Evolutionary conservation across 2,329 filamentous ascomycete species (phyloP).

Genomic region (Knufia petricola): DNA sequence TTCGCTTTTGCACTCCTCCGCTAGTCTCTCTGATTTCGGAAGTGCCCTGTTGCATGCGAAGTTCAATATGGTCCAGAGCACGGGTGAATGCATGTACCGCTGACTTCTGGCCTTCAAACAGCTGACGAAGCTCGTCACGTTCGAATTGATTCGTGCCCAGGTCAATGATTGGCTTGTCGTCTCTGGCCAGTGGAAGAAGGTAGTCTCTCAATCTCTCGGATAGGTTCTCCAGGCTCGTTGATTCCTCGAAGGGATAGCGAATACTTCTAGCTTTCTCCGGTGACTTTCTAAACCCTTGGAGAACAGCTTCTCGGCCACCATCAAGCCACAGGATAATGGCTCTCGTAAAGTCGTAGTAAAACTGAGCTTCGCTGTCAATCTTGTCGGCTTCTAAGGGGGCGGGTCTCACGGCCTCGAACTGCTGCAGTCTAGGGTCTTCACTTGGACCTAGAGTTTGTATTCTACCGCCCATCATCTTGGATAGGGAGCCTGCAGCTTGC

Average conservation of each 20-base stretch:
- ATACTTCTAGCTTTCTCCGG: slow-evolving; percentile 31
- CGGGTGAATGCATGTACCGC: slow-evolving; percentile 49
- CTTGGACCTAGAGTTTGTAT: slow-evolving; percentile 36
- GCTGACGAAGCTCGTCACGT: slow-evolving; percentile 41
- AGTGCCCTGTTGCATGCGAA: slow-evolving; percentile 38
- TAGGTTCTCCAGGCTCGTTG: slow-evolving; percentile 43
- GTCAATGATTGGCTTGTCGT: slow-evolving; percentile 41
- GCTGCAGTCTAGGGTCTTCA: slow-evolving; percentile 31
- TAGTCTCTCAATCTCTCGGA: slow-evolving; percentile 51
- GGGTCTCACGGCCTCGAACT: slow-evolving; percentile 41
- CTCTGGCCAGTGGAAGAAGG: slow-evolving; percentile 44
- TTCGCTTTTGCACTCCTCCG: slow-evolving; percentile 16
- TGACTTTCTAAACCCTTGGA: slow-evolving; percentile 47
- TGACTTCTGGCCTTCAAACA: slow-evolving; percentile 45
- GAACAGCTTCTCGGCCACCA: slow-evolving; percentile 45
- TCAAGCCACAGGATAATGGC: slow-evolving; percentile 55
- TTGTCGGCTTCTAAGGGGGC: slow-evolving; percentile 33
- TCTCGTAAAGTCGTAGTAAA: slow-evolving; percentile 56
- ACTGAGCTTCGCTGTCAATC: slow-evolving; percentile 37
- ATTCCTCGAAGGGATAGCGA: slow-evolving; percentile 44
- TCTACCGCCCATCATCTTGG: slow-evolving; percentile 46
- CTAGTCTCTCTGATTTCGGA: slow-evolving; percentile 26
- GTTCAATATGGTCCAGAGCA: slow-evolving; percentile 35
- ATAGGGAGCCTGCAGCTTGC: slow-evolving; percentile 51
- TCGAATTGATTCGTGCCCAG: slow-evolving; percentile 51